These are phyloP conservation scores for Termitomyces sp. DNA, from an alignment of 768 basidiomycete species.

Conservation along the genomic window DNA sequence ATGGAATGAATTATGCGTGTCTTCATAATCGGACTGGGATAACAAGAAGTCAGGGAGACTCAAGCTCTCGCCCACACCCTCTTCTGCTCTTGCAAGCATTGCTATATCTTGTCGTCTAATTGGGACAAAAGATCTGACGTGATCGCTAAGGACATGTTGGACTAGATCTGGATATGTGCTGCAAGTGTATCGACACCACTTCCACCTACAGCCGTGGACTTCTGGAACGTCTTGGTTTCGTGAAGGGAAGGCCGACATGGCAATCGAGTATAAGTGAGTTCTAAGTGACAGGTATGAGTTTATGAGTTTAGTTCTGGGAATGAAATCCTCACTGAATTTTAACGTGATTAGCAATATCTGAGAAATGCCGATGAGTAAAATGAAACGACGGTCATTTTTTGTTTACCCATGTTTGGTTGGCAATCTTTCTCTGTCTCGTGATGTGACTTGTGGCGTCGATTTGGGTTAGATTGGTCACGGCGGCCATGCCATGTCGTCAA, in stretches of 20 bases:
- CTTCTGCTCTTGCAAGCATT: constrained; percentile 35
- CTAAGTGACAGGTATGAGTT: neutral
- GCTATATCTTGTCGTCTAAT: constrained; percentile 39
- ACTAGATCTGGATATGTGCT: constrained; percentile 29
- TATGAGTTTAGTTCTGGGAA: neutral
- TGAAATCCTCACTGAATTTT: neutral
- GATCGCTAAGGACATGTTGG: constrained; percentile 41
- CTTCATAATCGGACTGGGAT: neutral
- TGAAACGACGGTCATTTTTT: neutral
- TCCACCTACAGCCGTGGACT: constrained; percentile 42
- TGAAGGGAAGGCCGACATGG: neutral
- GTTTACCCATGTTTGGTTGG: constrained; percentile 2
- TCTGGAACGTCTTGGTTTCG: constrained; percentile 9
- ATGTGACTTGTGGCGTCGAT: constrained; percentile 9
- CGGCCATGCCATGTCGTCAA: constrained; percentile 10
- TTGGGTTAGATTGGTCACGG: neutral
- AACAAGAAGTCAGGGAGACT: constrained; percentile 15
- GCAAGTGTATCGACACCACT: constrained; percentile 44
- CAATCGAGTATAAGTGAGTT: neutral
- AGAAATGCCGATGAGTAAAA: neutral
- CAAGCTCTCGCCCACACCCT: constrained; percentile 36
- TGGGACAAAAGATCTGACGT: constrained; percentile 39
- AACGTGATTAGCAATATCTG: neutral
- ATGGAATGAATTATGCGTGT: neutral
- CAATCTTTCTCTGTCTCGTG: constrained; percentile 1